A percentile compares a stretch with the other conserved stretches of the same genome.
These are phyloP conservation scores for Fusarium kyushuense DNA, from an alignment of 2,329 filamentous ascomycete species.

Conservation along the genomic window DNA sequence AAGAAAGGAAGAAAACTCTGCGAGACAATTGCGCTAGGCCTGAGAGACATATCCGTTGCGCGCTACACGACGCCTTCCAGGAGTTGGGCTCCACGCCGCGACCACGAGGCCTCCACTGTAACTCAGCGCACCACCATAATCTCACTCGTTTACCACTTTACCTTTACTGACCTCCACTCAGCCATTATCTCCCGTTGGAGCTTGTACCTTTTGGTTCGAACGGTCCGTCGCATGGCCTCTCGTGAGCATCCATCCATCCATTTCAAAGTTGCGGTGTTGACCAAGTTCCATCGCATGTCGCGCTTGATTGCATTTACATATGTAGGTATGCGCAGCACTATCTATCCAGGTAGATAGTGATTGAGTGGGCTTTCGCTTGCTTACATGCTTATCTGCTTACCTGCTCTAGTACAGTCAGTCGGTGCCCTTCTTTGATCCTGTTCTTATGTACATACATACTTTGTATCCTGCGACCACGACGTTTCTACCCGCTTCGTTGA, in stretches of 20 bases:
- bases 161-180: slow-evolving; percentile 21
- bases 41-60: slow-evolving; percentile 31
- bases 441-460: slow-evolving; percentile 9
- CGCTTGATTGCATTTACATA: slow-evolving; percentile 39
- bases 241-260: slow-evolving; percentile 23
- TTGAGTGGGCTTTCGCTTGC: neutral
- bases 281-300: slow-evolving; percentile 45
- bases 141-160: slow-evolving; percentile 12
- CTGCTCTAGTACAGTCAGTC: slow-evolving; percentile 5
- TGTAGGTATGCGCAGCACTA: neutral
- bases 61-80: slow-evolving; percentile 44
- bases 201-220: slow-evolving; percentile 33
- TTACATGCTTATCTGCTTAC: slow-evolving; percentile 7
- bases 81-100: slow-evolving; percentile 41
- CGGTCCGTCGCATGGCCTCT: slow-evolving; percentile 32
- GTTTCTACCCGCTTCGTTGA: slow-evolving; percentile 28
- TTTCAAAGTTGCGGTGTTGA: slow-evolving; percentile 45
- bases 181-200: slow-evolving; percentile 26
- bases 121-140: slow-evolving; percentile 37
- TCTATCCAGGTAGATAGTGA: neutral
- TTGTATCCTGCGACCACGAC: slow-evolving; percentile 21
- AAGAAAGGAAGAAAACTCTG: slow-evolving; percentile 32
- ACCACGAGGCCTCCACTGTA: slow-evolving; percentile 41
- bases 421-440: neutral
- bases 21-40: slow-evolving; percentile 21